Evolutionary conservation across 805 yeast species (phyloP), one percentile per base, ranked within the genome.

Genomic region (Spathaspora sp.): DNA sequence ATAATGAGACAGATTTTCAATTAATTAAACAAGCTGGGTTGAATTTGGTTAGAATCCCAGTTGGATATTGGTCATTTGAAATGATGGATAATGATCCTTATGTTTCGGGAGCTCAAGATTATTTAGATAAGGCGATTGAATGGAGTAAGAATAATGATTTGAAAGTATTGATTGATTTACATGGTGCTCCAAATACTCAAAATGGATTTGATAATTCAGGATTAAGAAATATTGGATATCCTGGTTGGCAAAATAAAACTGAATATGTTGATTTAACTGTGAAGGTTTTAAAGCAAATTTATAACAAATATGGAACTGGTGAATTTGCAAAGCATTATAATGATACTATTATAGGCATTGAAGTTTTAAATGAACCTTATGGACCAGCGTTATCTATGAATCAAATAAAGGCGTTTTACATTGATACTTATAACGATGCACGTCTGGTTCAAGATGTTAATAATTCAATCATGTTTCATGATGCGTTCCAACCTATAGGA

Each of bases 131-230:
- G 52, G 88, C 89, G 0, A 68, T 89, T 39, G 79, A 71, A 46
- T 89, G 96, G 96, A 82, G 87, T 17, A 66, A 79, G 19, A 71
- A 72, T 42, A 66, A 83, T 57, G 84, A 76, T 14, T 68, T 89
- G 54, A 79, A 86, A 52, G 86, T 84, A 3, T 83, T 88, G 85
- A 69, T 89, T 48, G 96, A 89, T 61, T 67, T 89, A 49, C 96
- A 89, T 60, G 91, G 94, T 12, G 85, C 79, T 10, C 94, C 96
- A 6, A 94, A 93, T 0, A 85, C 92, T 1, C 96, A 89, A 62
- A 89, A 89, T 65, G 96, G 96, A 12, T 88, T 88, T 72, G 93
- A 88, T 61, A 89, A 88, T 60, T 83, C 89, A 7, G 96, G 96
- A 32, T 67, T 78, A 28, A 73, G 91, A 60, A 82, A 64, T 48